A percentile compares a stretch with the other conserved stretches of the same genome.
phyloP scores from a whole-genome alignment of 768 basidiomycete genomes.

The Pisolithus tinctorius region DNA sequence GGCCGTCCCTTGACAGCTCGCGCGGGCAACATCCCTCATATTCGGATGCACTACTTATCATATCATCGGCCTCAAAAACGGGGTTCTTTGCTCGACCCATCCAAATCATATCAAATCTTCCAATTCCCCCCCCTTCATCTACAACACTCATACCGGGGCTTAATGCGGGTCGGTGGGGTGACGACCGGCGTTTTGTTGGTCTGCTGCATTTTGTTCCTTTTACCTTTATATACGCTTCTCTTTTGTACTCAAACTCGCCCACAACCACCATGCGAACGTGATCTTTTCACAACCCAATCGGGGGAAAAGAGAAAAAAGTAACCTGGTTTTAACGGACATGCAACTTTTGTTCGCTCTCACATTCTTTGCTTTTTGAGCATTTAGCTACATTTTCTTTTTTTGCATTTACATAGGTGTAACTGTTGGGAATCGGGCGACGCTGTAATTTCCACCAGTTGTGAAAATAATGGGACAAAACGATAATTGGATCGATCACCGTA shows the following conservation, averaged over 20 bases:
- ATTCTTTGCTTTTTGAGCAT: background rate
- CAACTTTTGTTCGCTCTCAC: background rate
- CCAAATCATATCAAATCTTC: background rate
- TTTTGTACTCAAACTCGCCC: background rate
- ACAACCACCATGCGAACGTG: background rate
- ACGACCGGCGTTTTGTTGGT: background rate
- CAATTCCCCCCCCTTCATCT: background rate
- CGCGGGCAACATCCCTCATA: background rate
- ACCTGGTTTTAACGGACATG: background rate
- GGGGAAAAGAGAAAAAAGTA: background rate
- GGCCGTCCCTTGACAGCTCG: background rate
- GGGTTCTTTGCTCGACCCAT: background rate
- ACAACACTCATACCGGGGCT: background rate
- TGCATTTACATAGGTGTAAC: background rate
- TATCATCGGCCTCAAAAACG: background rate
- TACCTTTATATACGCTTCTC: background rate
- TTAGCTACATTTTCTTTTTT: background rate
- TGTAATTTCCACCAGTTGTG: background rate
- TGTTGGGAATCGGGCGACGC: background rate
- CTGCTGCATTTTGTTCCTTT: background rate
- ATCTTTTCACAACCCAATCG: background rate
- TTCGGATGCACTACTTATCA: background rate
- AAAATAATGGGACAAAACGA: background rate
- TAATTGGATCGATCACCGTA: background rate
- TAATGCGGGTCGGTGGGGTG: background rate